Conservation (phyloP, 2,329 filamentous ascomycete species). For the Coniella vitis region DNA sequence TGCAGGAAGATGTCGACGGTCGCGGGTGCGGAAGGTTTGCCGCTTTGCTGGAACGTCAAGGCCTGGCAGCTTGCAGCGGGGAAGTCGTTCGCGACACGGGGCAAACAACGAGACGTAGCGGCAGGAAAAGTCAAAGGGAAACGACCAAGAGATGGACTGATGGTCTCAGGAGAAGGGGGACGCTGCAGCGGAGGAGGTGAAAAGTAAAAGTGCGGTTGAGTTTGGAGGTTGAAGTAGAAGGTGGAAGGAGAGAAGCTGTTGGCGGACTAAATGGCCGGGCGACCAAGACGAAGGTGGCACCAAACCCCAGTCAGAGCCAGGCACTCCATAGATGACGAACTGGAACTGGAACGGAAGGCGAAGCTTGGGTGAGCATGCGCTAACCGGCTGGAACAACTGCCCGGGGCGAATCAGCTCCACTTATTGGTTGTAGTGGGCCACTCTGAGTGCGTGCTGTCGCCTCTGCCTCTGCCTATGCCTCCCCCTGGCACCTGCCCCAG, state of each 20-base stretch:
- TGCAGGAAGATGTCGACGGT: constrained; percentile 6
- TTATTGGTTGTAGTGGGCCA: too few species aligned
- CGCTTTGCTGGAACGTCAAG: constrained; percentile 1
- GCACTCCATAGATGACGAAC: constrained; percentile 14
- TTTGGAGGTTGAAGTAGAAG: not conserved
- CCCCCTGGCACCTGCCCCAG: not conserved
- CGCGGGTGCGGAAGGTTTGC: constrained; percentile 5
- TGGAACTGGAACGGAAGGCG: constrained; percentile 10
- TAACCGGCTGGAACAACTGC: constrained; percentile 9
- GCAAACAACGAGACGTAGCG: not conserved
- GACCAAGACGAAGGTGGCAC: not conserved
- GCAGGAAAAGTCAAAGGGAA: constrained; percentile 1
- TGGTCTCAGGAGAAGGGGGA: not conserved
- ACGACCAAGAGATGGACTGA: not conserved
- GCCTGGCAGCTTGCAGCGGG: constrained; percentile 9
- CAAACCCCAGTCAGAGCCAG: constrained; percentile 6
- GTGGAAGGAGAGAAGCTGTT: not conserved
- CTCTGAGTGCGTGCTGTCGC: not conserved
- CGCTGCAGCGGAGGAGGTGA: not conserved
- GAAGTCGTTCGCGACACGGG: not conserved
- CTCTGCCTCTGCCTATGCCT: constrained; percentile 8
- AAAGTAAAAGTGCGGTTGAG: not conserved
- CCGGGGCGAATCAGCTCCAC: constrained; percentile 12
- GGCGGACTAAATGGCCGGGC: not conserved
- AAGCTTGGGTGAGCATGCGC: not conserved